Conservation (phyloP, 345 rosid species). For the Populus deltoides region DNA sequence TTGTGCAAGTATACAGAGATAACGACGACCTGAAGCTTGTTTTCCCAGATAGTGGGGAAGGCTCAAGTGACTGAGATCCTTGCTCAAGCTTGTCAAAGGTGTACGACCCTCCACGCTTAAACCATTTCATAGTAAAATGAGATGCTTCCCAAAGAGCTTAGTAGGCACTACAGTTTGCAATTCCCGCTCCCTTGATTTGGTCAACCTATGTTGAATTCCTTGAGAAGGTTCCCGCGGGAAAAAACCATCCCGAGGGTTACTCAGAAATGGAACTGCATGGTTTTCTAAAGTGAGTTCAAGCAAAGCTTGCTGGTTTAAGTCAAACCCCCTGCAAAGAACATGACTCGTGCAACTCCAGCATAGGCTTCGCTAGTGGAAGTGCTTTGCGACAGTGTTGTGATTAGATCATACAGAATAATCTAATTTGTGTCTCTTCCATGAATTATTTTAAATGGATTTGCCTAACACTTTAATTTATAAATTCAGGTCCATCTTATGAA, state of each 20-base stretch:
- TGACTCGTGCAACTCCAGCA: slow-evolving; percentile 2
- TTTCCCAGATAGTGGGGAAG: slow-evolving; percentile 57
- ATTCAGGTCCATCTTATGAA: background rate
- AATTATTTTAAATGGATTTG: background rate
- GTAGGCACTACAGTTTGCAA: background rate
- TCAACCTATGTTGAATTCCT: background rate
- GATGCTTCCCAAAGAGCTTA: background rate
- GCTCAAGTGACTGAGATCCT: slow-evolving; percentile 22
- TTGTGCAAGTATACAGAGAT: slow-evolving; percentile 90
- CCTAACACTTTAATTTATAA: background rate
- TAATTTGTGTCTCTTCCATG: background rate
- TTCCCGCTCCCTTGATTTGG: background rate
- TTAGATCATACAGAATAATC: background rate
- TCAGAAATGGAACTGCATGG: background rate
- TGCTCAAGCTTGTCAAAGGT: background rate
- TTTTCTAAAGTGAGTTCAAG: background rate
- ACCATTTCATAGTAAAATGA: background rate
- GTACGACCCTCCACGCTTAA: background rate
- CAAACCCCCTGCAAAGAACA: background rate
- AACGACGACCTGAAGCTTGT: slow-evolving; percentile 71
- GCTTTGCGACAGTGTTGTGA: too few relatives aligned
- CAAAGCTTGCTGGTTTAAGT: background rate
- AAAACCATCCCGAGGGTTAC: background rate
- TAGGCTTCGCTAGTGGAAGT: background rate
- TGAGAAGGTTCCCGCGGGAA: background rate